Base-by-base conservation (phyloP, 2,329 filamentous ascomycete genomes). In the Simplicillium aogashimaense region DNA sequence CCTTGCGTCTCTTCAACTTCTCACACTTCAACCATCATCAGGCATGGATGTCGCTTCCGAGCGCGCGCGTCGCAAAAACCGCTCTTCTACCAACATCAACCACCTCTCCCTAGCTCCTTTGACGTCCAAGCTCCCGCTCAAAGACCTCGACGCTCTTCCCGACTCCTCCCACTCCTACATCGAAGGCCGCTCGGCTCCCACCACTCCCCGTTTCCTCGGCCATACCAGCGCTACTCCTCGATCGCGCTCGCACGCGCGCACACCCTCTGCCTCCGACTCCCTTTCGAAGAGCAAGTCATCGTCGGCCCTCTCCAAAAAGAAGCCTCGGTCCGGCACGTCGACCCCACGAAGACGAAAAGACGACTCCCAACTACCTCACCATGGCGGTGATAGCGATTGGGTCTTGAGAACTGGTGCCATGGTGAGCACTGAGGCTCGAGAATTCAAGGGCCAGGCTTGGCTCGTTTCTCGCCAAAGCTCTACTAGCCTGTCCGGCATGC, bases 361-460 rank as follows among this genome's bases (percentile, higher is more conserved):
- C 31, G 54, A 55, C 40, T 53, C 44, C 38, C 46, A 56, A 14
- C 50, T 45, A 16, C 56, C 45, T 44, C 51, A 53, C 29, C 64
- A 70, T 45, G 58, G 58, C 30, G 63, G 63, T 42, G 70, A 79
- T 49, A 74, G 72, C 42, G 78, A 82, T 58, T 84, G 80, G 79
- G 61, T 84, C 35, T 64, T 81, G 17, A 70, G 78, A 25, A 72
- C 78, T 1, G 79, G 78, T 36, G 76, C 76, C 7, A 54, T 80
- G 36, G 72, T 84, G 49, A 73, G 73, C 42, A 71, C 69, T 38
- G 76, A 79, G 53, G 67, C 78, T 14, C 66, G 79, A 42, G 80
- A 84, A 53, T 78, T 66, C 51, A 83, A 83, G 58, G 81, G 81
- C 12, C 79, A 84, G 57, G 63, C 72, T 12, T 85, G 81, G 81